Base-by-base conservation (phyloP, 164 flowering plant genomes). In the Dillenia turbinata region DNA sequence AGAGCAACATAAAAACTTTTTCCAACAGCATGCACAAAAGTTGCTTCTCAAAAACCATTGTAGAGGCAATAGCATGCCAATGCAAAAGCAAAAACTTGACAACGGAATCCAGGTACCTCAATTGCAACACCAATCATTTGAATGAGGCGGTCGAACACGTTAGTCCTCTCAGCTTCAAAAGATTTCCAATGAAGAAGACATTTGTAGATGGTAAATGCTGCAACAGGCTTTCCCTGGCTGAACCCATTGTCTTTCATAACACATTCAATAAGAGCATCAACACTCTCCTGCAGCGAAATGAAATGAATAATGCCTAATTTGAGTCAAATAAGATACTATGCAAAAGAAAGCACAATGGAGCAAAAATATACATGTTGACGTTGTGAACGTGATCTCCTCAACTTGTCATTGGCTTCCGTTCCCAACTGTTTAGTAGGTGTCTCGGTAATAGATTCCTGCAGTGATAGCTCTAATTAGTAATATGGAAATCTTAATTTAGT, bases 261-360 rank as follows among this genome's bases (percentile, higher is more conserved):
- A 79, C 97, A 92, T 52, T 80, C 82, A 56, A 95, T 81, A 59
- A 95, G 92, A 62, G 93, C 82, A 83, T 89, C 99, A 55, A 91
- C 81, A 74, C 66, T 89, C 77, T 94, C 99, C 99, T 94, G 87
- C 61, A 70, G 51, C 66, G 71, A 55, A 56, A 24, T 44, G 16
- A 12, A 43, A 49, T 52, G 19, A 69, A 26, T 17, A 61, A 56
- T 47, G 13, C 7, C 49, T 14, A 22, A 67, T 0, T 9, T 33
- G 7, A 33, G 6, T 7, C 7, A 33, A 4, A 33, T 33, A 33
- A 33, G 40, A 33, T 33, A 33, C 6, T 33, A 33, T 57, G 60
- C 52, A 15, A 33, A 56, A 64, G 40, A 33, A 33, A 33, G 40
- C 40, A 33, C 40, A 33, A 33, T 33, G 40, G 3, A 15, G 10